Conservation (phyloP, 805 yeast genomes). For the Brettanomyces bruxellensis region DNA sequence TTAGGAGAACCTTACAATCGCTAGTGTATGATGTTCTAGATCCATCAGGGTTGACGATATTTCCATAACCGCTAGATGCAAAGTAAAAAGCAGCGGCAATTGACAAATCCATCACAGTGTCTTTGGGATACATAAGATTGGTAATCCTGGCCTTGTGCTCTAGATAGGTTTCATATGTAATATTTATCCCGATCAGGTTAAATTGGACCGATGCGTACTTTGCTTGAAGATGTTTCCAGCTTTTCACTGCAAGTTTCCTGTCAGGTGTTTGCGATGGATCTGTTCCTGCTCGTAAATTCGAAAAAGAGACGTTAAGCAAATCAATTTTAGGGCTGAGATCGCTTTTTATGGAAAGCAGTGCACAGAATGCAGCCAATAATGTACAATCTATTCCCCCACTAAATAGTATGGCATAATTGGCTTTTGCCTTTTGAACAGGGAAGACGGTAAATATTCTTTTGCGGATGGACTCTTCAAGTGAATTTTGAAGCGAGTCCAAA, state of each 20-base stretch:
- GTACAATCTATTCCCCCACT: conserved; percentile 97
- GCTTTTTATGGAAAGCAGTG: conserved; percentile 16
- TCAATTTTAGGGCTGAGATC: conserved; percentile 43
- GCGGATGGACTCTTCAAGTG: conserved; percentile 31
- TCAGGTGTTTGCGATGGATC: conserved; percentile 73
- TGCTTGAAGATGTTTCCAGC: conserved; percentile 43
- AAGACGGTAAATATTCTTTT: conserved; percentile 52
- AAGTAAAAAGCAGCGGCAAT: conserved; percentile 94
- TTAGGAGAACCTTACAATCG: conserved; percentile 60
- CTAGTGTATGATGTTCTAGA: conserved; percentile 32
- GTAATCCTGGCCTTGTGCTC: conserved; percentile 41
- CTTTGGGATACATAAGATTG: conserved; percentile 68
- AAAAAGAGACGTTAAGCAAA: conserved; percentile 86
- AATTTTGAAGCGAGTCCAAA: conserved; percentile 16
- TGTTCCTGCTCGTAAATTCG: conserved; percentile 69
- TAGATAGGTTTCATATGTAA: conserved; percentile 60
- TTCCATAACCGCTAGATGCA: conserved; percentile 52
- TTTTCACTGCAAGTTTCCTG: conserved; percentile 58
- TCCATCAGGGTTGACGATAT: conserved; percentile 21
- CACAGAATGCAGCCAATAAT: conserved; percentile 52
- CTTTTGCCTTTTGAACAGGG: conserved; percentile 36
- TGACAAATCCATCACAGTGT: conserved; percentile 91
- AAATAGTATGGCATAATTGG: conserved; percentile 55
- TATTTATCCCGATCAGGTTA: conserved; percentile 60
- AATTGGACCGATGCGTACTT: conserved; percentile 31